Conservation (phyloP, 208 protist genomes). For the Trypanosoma mega region DNA sequence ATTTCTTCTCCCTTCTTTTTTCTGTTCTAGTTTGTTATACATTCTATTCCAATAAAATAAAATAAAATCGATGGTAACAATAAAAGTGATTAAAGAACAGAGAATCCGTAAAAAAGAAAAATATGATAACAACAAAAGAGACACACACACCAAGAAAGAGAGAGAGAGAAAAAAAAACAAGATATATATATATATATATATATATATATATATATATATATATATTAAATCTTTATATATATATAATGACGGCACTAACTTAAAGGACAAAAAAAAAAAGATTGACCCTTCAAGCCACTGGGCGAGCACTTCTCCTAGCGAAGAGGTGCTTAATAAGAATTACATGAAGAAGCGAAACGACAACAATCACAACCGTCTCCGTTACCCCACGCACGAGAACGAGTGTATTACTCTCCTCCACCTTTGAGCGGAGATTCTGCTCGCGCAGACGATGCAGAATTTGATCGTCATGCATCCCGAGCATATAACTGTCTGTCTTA, state of each 20-base stretch:
- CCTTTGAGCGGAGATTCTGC: constrained; percentile 42
- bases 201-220: not conserved
- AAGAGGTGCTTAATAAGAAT: constrained; percentile 46
- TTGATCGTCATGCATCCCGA: constrained; percentile 80
- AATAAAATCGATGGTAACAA: constrained; percentile 19
- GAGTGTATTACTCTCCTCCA: constrained; percentile 63
- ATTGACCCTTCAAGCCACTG: constrained; percentile 15
- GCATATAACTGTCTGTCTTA: constrained; percentile 61
- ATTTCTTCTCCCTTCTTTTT: too few relatives aligned
- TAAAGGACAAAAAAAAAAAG: constrained; percentile 28
- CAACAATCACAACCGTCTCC: constrained; percentile 58
- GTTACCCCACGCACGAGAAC: constrained; percentile 45
- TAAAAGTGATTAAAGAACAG: constrained; percentile 20
- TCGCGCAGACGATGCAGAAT: constrained; percentile 74
- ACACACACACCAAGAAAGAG: constrained; percentile 3
- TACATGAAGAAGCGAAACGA: constrained; percentile 62
- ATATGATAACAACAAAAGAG: constrained; percentile 19
- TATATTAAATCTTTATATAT: not conserved
- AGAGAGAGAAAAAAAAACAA: constrained; percentile 15
- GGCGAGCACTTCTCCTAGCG: constrained; percentile 15
- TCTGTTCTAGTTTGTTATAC: too few relatives aligned
- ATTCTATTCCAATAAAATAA: constrained; percentile 7
- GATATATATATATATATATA: not conserved
- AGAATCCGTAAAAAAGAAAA: constrained; percentile 16
- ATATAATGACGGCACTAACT: constrained; percentile 11